Base-by-base conservation (phyloP, 2,329 filamentous ascomycete genomes). In the Xylaria arbuscula region DNA sequence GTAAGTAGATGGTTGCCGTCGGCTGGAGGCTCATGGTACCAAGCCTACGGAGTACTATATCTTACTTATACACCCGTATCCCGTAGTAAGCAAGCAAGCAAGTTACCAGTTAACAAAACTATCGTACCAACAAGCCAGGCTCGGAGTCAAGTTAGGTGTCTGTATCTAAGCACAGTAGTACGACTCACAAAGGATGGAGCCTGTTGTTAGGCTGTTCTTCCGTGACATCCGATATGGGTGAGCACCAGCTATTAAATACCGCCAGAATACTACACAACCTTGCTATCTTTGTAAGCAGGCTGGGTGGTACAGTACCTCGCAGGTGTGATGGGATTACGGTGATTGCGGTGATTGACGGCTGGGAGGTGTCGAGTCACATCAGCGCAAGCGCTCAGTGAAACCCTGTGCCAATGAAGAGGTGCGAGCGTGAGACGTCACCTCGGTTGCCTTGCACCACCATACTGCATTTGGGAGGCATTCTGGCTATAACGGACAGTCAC, bases 321-420 rank as follows among this genome's bases (percentile, higher is more conserved):
- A 57, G 61, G n/a, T 57, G 64, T 60, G 63, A 64, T 64, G 62
- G 69, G 62, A 62, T 70, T 45, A 34, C 28, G 59, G 48, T 70
- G 66, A 54, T 42, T 42, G 45, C 17, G 45, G 19, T 48, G 45
- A 48, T 19, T 48, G 59, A 36, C 28, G 57, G 53, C 36, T 62
- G 55, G 59, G 59, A 62, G 54, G 63, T 28, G 36, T 60, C 60
- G 61, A 42, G 64, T 67, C 67, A 67, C 67, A 69, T 70, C 67
- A 67, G 70, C 67, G 63, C 68, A 76, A 76, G 75, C 75, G 75
- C 75, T 71, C 72, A 59, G 73, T 76, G 75, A 55, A 66, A 76
- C 74, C 67, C 73, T 72, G 60, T 22, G 54, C 24, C 50, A 47
- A 42, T 58, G 64, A 69, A 69, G 11, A 42, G 24, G 51, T 62